Conservation (phyloP, 208 protist genomes). For the Acanthamoeba divionensis region DNA sequence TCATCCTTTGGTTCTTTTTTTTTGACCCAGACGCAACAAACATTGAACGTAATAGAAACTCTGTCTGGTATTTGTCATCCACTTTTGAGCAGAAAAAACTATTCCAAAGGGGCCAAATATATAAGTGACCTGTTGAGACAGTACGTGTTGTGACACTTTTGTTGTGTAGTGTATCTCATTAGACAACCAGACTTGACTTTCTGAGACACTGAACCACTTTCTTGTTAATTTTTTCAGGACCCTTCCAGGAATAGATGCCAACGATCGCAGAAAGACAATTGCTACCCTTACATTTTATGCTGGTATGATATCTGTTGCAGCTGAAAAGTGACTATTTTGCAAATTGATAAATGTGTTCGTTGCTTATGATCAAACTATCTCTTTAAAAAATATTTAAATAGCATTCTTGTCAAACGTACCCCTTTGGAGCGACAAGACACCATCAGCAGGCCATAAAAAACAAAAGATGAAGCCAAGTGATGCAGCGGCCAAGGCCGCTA, state of each 20-base stretch:
- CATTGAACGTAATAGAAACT: not conserved
- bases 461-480: too few species aligned
- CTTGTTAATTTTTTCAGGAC: too few species aligned
- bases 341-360: not conserved
- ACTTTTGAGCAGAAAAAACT: slow-evolving; percentile 3
- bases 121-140: not conserved
- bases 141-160: not conserved
- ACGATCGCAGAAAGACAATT: slow-evolving; percentile 24
- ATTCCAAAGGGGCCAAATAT: not conserved
- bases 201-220: too few species aligned
- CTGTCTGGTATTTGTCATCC: not conserved
- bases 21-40: slow-evolving; percentile 8
- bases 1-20: not conserved
- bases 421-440: too few species aligned
- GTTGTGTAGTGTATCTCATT: not conserved
- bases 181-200: not conserved
- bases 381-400: not conserved
- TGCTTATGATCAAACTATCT: too few species aligned
- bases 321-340: not conserved
- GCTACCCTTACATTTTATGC: not conserved
- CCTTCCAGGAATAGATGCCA: slow-evolving; percentile 15
- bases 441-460: too few species aligned
- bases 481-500: not conserved
- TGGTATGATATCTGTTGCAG: not conserved
- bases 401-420: slow-evolving; percentile 16